Base-by-base conservation (phyloP, 345 rosid genomes). In the Lenwebbia sp. region DNA sequence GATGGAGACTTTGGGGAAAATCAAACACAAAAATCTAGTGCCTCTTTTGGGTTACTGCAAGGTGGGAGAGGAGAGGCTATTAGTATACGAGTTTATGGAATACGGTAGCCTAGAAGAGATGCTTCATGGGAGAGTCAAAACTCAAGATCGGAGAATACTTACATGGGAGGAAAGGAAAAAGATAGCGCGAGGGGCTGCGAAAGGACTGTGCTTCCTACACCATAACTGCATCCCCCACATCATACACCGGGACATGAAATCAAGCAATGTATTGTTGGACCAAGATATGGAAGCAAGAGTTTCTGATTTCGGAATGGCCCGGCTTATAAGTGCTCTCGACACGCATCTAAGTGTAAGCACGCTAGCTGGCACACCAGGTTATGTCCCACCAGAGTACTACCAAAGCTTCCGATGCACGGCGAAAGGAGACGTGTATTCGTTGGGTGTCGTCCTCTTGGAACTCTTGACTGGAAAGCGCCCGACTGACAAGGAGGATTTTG, bases 241-340 rank as follows among this genome's bases (percentile, higher is more conserved):
- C 53, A 76, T 85, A n/a, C 86, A 85, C 40, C 86, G 86, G 57
- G 86, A 85, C 83, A 76, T 85, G 83, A 85, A 85, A 54, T 75
- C 86, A 10, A 85, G 86, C 62, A 85, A 85, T 25, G 83, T 85
- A 5, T 49, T 85, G 58, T 41, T 85, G 28, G 86, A 85, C 55
- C 58, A 4, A 7, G 83, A 85, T 19, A 37, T 85, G 83, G 83
- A 74, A 26, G 83, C 86, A 8, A 37, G 83, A 25, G 83, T 85
- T 33, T 75, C 86, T 13, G 83, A 85, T 54, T 85, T 85, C n/a
- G 86, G 86, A 55, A 75, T 75, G 65, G 86, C 86, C 23, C 51
- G 86, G 65, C 86, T 85, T 33, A 75, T 85, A 30, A 74, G 83
- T 52, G 86, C 86, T 25, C 83, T 70, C 40, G 86, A 85, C 62